Conservation (phyloP, 2,329 filamentous ascomycete genomes). For the Malbranchea zuffiana region DNA sequence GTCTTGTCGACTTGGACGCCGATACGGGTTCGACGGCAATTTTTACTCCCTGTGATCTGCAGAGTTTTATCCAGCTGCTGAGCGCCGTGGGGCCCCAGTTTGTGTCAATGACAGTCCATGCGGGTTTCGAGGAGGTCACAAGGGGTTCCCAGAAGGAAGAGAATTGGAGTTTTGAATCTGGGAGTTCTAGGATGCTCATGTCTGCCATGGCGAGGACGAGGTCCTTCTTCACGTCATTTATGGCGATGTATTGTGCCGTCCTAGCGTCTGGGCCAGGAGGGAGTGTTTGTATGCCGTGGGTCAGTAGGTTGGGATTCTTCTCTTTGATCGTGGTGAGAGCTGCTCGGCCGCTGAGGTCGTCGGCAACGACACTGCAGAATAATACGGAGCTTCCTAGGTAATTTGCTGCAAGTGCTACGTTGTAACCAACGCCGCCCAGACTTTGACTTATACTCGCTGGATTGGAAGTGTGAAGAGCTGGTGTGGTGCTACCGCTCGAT, state of each 20-base stretch:
- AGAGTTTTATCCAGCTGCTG: slow-evolving; percentile 54
- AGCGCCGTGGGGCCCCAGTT: slow-evolving; percentile 68
- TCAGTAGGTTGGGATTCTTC: slow-evolving; percentile 52
- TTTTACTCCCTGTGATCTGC: slow-evolving; percentile 44
- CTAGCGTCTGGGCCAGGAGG: slow-evolving; percentile 44
- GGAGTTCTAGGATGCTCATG: slow-evolving; percentile 65
- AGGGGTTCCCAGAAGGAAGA: slow-evolving; percentile 51
- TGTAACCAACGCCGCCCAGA: slow-evolving; percentile 83
- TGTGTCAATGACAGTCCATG: slow-evolving; percentile 73
- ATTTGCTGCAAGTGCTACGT: slow-evolving; percentile 76
- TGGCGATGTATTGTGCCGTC: slow-evolving; percentile 82
- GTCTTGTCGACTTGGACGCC: slow-evolving; percentile 58
- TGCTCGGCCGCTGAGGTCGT: slow-evolving; percentile 66
- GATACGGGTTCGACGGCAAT: slow-evolving; percentile 87
- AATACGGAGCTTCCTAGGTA: slow-evolving; percentile 55
- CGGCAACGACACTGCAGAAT: slow-evolving; percentile 69
- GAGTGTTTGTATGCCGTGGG: slow-evolving; percentile 50
- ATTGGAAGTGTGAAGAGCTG: slow-evolving; percentile 66
- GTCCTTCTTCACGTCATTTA: slow-evolving; percentile 75
- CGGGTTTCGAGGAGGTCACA: slow-evolving; percentile 48
- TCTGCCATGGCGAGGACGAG: slow-evolving; percentile 91
- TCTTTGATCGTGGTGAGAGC: slow-evolving; percentile 55
- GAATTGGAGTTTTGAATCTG: slow-evolving; percentile 32
- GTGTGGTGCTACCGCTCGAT: slow-evolving; percentile 25
- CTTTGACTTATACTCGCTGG: slow-evolving; percentile 69